These are phyloP conservation scores for Hanseniaspora hatyaiensis DNA, from an alignment of 805 yeast genomes.

Conservation along the genomic window DNA sequence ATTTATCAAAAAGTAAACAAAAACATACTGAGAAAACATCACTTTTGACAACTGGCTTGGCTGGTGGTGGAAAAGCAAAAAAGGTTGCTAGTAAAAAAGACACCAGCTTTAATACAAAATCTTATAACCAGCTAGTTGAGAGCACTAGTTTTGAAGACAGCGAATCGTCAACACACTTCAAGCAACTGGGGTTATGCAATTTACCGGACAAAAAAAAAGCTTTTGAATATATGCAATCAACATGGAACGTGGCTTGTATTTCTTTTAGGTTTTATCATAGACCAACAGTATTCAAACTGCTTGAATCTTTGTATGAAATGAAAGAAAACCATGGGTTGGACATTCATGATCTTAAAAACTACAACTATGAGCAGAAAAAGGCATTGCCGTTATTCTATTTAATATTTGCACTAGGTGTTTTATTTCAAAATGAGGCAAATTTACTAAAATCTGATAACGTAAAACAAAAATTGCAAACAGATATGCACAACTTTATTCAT, in stretches of 20 bases:
- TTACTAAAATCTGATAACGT: constrained; percentile 16
- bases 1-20: no score
- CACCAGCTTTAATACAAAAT: no score
- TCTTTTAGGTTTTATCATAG: constrained; percentile 76
- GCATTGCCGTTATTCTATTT: constrained; percentile 73
- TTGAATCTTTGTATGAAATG: constrained; percentile 63
- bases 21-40: no score
- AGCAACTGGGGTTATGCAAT: constrained; percentile 32
- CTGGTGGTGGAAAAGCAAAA: no score
- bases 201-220: constrained; percentile 70
- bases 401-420: constrained; percentile 79
- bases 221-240: constrained; percentile 53
- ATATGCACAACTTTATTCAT: constrained; percentile 16
- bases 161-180: not conserved
- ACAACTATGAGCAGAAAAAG: constrained; percentile 59
- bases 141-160: not conserved
- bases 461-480: constrained; percentile 28
- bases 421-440: constrained; percentile 44
- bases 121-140: no score
- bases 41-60: no score
- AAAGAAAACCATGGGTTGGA: constrained; percentile 35
- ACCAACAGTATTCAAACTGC: constrained; percentile 62
- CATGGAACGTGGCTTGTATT: constrained; percentile 81
- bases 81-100: no score
- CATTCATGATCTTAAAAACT: constrained; percentile 31